Evolutionary conservation across 805 yeast genomes (phyloP).

Genomic region (Wickerhamiella kurtzmanii): DNA sequence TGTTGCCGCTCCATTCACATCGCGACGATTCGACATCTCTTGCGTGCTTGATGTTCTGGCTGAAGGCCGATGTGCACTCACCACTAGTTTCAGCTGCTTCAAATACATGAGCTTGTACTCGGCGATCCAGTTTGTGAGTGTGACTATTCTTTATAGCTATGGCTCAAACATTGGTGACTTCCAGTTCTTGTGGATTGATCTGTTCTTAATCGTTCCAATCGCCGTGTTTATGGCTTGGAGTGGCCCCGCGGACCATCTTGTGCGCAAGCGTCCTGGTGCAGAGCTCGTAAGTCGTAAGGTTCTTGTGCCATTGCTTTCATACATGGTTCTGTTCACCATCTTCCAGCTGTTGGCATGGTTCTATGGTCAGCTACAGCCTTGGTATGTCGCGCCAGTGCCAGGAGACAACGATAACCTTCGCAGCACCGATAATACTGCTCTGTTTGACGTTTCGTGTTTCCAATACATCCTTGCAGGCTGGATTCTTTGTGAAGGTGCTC

Average conservation of each 20-base stretch:
- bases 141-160: slow-evolving; percentile 66
- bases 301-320: slow-evolving; percentile 66
- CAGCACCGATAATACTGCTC: slow-evolving; percentile 77
- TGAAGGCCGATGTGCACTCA: slow-evolving; percentile 91
- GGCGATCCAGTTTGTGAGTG: slow-evolving; percentile 87
- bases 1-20: slow-evolving; percentile 97
- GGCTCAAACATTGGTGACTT: slow-evolving; percentile 95
- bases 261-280: slow-evolving; percentile 78
- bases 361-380: slow-evolving; percentile 33
- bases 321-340: slow-evolving; percentile 45
- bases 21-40: slow-evolving; percentile 75
- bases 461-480: slow-evolving; percentile 80
- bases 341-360: slow-evolving; percentile 71
- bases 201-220: slow-evolving; percentile 79
- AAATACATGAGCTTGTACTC: slow-evolving; percentile 95
- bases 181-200: slow-evolving; percentile 88
- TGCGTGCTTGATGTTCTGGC: slow-evolving; percentile 84
- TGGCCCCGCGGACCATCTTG: slow-evolving; percentile 48
- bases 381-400: slow-evolving; percentile 74
- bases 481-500: slow-evolving; percentile 83
- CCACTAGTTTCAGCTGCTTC: slow-evolving; percentile 92
- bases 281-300: slow-evolving; percentile 83
- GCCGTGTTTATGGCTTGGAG: slow-evolving; percentile 98
- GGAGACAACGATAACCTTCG: slow-evolving; percentile 71
- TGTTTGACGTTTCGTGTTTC: slow-evolving; percentile 70